Conservation (phyloP, 176 grass and related monocot genomes). For the Triticum urartu region DNA sequence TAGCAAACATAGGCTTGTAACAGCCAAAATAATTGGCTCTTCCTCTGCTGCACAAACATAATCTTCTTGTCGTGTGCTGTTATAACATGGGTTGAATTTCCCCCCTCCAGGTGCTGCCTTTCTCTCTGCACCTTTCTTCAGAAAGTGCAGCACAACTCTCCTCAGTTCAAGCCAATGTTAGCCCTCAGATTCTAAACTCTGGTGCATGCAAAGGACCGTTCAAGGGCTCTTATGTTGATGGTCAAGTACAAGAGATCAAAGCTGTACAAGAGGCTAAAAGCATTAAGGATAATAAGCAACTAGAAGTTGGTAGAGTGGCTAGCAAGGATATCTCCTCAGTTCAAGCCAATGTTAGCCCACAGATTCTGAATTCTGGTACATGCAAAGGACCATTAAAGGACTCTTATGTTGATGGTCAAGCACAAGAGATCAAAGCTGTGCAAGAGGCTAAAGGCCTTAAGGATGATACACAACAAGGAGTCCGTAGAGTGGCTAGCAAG, state of each 20-base stretch:
- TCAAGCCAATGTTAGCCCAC: slow-evolving; percentile 34
- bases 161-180: slow-evolving; percentile 32
- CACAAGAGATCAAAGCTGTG: slow-evolving; percentile 12
- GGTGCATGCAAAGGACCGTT: slow-evolving; percentile 20
- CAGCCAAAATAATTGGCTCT: neutral
- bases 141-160: slow-evolving; percentile 31
- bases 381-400: slow-evolving; percentile 6
- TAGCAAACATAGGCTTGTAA: neutral
- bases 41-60: neutral
- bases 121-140: slow-evolving; percentile 76
- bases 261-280: neutral
- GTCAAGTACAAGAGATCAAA: slow-evolving; percentile 29
- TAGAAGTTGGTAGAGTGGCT: slow-evolving; percentile 6
- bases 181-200: slow-evolving; percentile 34
- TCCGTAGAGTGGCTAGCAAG: slow-evolving; percentile 20
- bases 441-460: slow-evolving; percentile 18
- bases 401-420: slow-evolving; percentile 35
- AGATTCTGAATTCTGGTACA: slow-evolving; percentile 31
- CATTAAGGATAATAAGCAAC: neutral
- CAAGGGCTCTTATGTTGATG: slow-evolving; percentile 19
- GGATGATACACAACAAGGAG: neutral
- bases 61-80: neutral
- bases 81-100: slow-evolving; percentile 5
- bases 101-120: slow-evolving; percentile 44
- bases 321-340: slow-evolving; percentile 28